Base-by-base conservation (phyloP, 1,139 yeast species). In the Petasospora fabianii region DNA sequence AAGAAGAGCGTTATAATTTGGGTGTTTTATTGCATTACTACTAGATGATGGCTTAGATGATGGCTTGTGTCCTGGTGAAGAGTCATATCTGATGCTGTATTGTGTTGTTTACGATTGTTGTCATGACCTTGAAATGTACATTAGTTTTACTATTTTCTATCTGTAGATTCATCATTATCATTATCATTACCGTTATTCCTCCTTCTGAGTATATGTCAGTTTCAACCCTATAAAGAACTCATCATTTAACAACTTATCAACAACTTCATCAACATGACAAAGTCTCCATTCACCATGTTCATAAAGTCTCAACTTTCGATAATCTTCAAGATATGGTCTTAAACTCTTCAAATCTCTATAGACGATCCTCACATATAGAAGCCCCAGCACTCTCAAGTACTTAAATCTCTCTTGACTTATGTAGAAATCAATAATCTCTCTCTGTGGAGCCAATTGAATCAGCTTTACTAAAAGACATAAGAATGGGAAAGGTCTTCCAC, bases 381-480 rank as follows among this genome's bases (percentile, higher is more conserved):
- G 55, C 7, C 69, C 66, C 41, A 80, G 48, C 3, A 77, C 73
- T 0, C 77, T 71, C 38, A 79, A 50, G 49, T 80, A 80, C 53
- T 79, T 77, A 63, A 78, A 78, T 42, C 70, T 68, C 22, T 62
- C 57, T 42, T 78, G 81, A 2, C 51, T 52, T 11, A 77, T 56
- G 42, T 73, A 68, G 34, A 72, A 62, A 6, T 60, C 44, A 1
- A 78, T 53, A 3, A 79, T 66, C 2, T 70, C 75, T 11, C 48
- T 45, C 0, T 61, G 36, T 0, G 84, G 84, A 35, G 69, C 71
- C 26, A 80, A 52, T 54, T 80, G 84, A 6, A 80, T 59, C 32
- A 80, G 52, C 42, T 81, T 65, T 20, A 78, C 65, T 17, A 79
- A 48, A 35, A 82, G 66, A 49, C 80, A 72, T 3, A 78, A 53